Base-by-base conservation (phyloP, 73 alveolate genomes). In the Tetrahymena borealis region DNA sequence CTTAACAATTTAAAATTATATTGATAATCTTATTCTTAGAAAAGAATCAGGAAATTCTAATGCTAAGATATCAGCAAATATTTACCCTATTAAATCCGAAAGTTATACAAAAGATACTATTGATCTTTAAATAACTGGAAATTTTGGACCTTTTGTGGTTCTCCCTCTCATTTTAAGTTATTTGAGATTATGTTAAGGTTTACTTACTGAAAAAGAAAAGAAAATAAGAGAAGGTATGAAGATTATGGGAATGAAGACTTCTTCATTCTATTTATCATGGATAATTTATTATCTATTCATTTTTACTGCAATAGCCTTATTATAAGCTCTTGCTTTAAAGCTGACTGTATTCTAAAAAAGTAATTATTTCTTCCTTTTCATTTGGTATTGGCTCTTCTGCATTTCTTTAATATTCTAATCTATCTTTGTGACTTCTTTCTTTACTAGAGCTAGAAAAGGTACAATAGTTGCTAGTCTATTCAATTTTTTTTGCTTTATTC, bases 151-250 rank as follows among this genome's bases (percentile, higher is more conserved):
- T 3, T 35, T 91, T 32, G 36, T 91, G 11, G 39, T 91, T 12
- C 33, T 91, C 28, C 85, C 94, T 39, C 43, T 39, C 12, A 39
- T 39, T 12, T 39, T 39, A 39, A 39, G 43, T 39, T 39, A 39
- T 39, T 9, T 39, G 43, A 91, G 96, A 39, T 79, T 97, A 41
- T 94, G 95, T 10, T 94, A 93, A 18, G 94, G 96, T 41, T 42
- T 97, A 36, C 97, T 97, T 13, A 97, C 95, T 39, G 99, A 98
- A 95, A 97, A 97, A 90, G 99, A 97, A 93, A 43, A 98, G 20
- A 96, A 93, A 93, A 98, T 96, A 15, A 97, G 98, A 97, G 99
- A 98, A 96, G 96, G 97, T 31, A 98, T 98, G 99, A 98, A 96
- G 97, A 97, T 98, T 93, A 98, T 98, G 99, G 99, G 99, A 35